Conservation (phyloP, 1,284 basidiomycete species). For the Pseudozyma sp. region DNA sequence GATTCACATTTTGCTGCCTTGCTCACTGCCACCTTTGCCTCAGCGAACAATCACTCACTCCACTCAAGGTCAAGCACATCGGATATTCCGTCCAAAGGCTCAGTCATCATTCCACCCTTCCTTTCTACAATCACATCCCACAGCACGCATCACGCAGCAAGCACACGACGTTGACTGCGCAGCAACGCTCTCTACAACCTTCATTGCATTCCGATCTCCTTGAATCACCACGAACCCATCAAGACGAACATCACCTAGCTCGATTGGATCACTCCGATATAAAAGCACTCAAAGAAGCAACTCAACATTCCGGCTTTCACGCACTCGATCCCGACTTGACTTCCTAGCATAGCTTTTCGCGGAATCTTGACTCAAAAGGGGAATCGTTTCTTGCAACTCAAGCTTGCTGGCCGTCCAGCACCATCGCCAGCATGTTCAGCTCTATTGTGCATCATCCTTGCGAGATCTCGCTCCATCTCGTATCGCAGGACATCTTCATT, state of each 20-base stretch:
- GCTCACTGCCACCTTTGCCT: no score
- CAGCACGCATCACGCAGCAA: no score
- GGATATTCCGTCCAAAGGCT: no score
- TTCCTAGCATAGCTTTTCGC: background rate
- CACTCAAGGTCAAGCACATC: no score
- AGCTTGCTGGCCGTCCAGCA: constrained; percentile 1
- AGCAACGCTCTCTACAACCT: no score
- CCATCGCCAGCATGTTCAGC: constrained; percentile 48
- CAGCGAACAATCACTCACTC: no score
- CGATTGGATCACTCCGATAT: background rate
- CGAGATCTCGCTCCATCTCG: constrained; percentile 64
- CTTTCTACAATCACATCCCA: no score
- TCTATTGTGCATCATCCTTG: constrained; percentile 63
- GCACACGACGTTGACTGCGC: no score
- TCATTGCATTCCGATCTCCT: no score
- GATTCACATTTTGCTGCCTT: no score
- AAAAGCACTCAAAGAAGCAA: background rate
- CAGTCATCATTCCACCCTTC: no score
- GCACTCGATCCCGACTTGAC: background rate
- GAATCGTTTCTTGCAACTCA: background rate
- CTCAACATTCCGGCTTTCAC: background rate
- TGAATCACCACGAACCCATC: no score
- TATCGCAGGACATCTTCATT: constrained; percentile 64
- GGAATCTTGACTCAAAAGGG: background rate
- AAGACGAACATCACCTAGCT: background rate